phyloP scores from a whole-genome alignment of 495 filamentous ascomycete species.

The Lepidopterella palustris region DNA sequence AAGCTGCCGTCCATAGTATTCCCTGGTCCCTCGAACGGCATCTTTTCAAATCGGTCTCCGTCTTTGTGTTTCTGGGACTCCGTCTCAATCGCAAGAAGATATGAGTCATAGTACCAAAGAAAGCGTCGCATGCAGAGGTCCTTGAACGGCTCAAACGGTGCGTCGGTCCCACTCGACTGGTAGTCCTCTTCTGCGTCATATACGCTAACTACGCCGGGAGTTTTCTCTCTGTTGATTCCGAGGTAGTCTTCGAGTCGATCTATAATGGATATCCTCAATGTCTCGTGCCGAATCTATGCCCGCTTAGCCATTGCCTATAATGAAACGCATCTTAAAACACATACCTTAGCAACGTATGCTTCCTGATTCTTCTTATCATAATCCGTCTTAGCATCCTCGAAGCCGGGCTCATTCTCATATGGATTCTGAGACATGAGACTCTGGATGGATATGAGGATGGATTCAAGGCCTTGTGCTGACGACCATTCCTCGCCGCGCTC shows the following conservation, averaged over 20 bases:
- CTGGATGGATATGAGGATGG: constrained; percentile 90
- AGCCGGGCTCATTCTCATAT: constrained; percentile 94
- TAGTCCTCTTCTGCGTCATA: constrained; percentile 50
- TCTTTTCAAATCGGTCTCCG: constrained; percentile 57
- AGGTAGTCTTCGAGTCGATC: constrained; percentile 76
- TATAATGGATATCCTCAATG: constrained; percentile 77
- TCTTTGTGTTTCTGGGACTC: constrained; percentile 54
- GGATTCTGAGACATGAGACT: constrained; percentile 91
- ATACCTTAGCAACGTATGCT: constrained; percentile 80
- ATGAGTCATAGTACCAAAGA: constrained; percentile 91
- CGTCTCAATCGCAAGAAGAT: constrained; percentile 61
- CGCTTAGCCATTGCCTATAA: not conserved
- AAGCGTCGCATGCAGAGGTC: constrained; percentile 90
- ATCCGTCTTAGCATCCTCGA: constrained; percentile 62
- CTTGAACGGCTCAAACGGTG: constrained; percentile 69
- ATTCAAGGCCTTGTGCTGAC: constrained; percentile 89
- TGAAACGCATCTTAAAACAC: not conserved
- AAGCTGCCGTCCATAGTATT: constrained; percentile 88
- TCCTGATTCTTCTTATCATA: constrained; percentile 68
- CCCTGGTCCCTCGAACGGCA: constrained; percentile 75
- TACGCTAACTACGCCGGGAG: constrained; percentile 36
- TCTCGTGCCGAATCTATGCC: constrained; percentile 80
- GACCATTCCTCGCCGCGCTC: constrained; percentile 91
- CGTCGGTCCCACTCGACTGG: constrained; percentile 47
- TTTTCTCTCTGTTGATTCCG: constrained; percentile 50